Base-by-base conservation (phyloP, 257 asterid species). In the Rehmannia glutinosa region DNA sequence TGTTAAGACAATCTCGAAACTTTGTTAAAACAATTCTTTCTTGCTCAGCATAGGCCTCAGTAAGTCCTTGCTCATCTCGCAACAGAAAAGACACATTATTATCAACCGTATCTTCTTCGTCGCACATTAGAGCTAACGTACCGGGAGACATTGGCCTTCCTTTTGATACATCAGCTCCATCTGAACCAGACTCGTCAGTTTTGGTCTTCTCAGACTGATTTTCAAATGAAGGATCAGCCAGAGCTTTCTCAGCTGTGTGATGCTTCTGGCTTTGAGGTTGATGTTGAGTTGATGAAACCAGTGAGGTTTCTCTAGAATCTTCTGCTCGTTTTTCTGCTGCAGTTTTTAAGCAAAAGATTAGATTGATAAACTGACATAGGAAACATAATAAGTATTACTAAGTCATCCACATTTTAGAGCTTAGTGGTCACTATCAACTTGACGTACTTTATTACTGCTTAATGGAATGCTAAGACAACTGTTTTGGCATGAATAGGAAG, bases 71-170 rank as follows among this genome's bases (percentile, higher is more conserved):
- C 59, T 87, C 89, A 39, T 59, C 75, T 27, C 79, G 73, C 78
- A 75, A 49, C 71, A 82, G 87, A 57, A 93, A 80, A 46, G 85
- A 71, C 19, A 60, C 70, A 56, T 70, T 78, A 58, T 70, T 71
- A 46, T 77, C 81, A 62, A 70, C 83, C 45, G 92, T 68, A 68
- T 88, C 96, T 75, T 80, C 84, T 78, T 94, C 99, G 41, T 94
- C 97, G 20, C 99, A 94, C 97, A 94, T 88, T 71, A 94, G 82
- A 64, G 99, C 99, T 78, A 91, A 79, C 17, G 97, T 94, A 74
- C 95, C 91, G 11, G 97, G 99, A 58, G 99, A 94, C 94, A 84
- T 81, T 32, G 97, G 95, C 72, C 95, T 77, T 73, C 83, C 79
- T 82, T 81, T 85, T 41, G 95, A 73, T 55, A 73, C 72, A 70